phyloP scores from a whole-genome alignment of 2,329 filamentous ascomycete genomes.

The Ophiosphaerella narmari region DNA sequence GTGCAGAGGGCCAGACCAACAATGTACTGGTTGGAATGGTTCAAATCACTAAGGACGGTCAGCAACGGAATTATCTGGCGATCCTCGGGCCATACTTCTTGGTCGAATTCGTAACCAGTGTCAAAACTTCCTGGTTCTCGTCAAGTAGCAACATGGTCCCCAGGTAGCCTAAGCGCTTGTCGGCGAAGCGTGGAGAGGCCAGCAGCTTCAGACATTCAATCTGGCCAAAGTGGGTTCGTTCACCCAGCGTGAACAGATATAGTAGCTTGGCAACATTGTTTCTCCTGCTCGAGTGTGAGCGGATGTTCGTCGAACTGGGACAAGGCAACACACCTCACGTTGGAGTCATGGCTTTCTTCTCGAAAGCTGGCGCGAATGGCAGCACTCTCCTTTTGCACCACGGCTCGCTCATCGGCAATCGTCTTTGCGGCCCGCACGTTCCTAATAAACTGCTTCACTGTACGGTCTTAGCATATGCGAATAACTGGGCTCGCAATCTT shows the following conservation, averaged over 20 bases:
- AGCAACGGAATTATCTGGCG: constrained; percentile 7
- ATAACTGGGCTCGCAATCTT: constrained; percentile 25
- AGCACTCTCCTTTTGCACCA: constrained; percentile 98
- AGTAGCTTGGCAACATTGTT: constrained; percentile 99
- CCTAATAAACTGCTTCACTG: constrained; percentile 99
- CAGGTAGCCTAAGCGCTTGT: constrained; percentile 94
- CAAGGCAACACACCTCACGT: constrained; percentile 69
- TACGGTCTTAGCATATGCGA: constrained; percentile 33
- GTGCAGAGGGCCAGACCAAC: constrained; percentile 96
- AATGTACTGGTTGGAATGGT: constrained; percentile 97
- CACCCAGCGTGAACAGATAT: constrained; percentile 96
- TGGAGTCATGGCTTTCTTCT: constrained; percentile 92
- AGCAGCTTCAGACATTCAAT: constrained; percentile 98
- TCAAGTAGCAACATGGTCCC: constrained; percentile 95
- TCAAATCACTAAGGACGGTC: constrained; percentile 71
- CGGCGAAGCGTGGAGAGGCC: constrained; percentile 94
- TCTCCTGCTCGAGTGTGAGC: constrained; percentile 62
- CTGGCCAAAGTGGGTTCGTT: constrained; percentile 97
- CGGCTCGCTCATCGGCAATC: constrained; percentile 96
- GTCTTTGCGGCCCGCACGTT: constrained; percentile 98
- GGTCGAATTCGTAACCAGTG: constrained; percentile 94
- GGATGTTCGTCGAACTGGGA: constrained; percentile 15
- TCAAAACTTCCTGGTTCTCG: constrained; percentile 98
- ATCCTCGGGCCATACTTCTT: constrained; percentile 72
- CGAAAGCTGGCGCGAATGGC: constrained; percentile 96